Percentiles rank a stretch among this genome's conserved stretches.
phyloP scores from a whole-genome alignment of 2,329 filamentous ascomycete species.

The Colletotrichum gloeosporioides region DNA sequence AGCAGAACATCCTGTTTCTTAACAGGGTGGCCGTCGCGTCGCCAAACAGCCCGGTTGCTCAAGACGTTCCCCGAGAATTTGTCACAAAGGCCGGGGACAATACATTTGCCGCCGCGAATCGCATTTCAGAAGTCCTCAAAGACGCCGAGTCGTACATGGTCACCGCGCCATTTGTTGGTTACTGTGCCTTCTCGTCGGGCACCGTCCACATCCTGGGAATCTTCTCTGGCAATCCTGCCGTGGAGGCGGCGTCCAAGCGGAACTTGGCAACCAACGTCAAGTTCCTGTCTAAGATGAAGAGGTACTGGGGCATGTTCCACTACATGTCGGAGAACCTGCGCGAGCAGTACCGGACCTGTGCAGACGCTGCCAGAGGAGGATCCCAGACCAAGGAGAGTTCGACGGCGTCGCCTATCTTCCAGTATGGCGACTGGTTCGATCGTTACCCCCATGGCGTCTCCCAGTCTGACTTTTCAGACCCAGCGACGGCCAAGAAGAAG shows the following conservation, averaged over 20 bases:
- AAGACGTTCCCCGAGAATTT: conserved; percentile 79
- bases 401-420: conserved; percentile 73
- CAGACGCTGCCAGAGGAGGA: conserved; percentile 79
- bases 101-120: conserved; percentile 83
- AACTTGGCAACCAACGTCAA: conserved; percentile 88
- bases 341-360: conserved; percentile 83
- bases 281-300: conserved; percentile 93
- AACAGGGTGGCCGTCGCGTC: conserved; percentile 84
- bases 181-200: conserved; percentile 91
- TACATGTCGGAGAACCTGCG: conserved; percentile 94
- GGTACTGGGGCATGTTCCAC: conserved; percentile 98
- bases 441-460: conserved; percentile 92
- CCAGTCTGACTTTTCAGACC: conserved; percentile 82
- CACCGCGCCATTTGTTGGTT: conserved; percentile 91
- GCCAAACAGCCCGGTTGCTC: conserved; percentile 66
- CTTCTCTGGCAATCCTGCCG: conserved; percentile 79
- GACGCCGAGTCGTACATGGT: conserved; percentile 82
- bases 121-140: conserved; percentile 83
- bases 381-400: conserved; percentile 53
- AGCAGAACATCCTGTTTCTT: conserved; percentile 90
- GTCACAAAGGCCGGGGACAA: conserved; percentile 75
- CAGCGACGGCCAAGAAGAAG: conserved; percentile 68
- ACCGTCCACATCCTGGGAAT: conserved; percentile 94
- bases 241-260: conserved; percentile 80
- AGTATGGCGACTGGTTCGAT: conserved; percentile 98